A percentile compares a stretch with the other conserved stretches of the same genome.
Evolutionary conservation across 345 rosid genomes (phyloP).

Genomic region (Lenwebbia sp.): DNA sequence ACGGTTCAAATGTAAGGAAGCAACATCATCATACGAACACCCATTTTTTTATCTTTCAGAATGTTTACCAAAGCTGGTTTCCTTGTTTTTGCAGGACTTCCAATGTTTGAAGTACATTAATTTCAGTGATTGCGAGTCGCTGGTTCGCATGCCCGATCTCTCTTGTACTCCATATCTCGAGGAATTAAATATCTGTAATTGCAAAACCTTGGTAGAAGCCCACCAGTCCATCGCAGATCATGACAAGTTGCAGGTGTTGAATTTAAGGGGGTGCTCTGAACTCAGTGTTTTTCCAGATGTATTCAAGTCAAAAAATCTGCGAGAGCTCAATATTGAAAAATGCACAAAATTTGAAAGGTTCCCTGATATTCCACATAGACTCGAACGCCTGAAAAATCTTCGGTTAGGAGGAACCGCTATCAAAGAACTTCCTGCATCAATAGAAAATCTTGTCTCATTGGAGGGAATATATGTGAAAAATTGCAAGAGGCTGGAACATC

Average conservation of each 20-base stretch:
- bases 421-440: fast-evolving
- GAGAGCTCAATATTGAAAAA: fast-evolving
- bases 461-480: fast-evolving
- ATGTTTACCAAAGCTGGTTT: not conserved
- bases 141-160: fast-evolving
- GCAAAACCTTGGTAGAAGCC: not conserved
- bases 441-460: not conserved
- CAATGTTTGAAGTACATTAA: fast-evolving
- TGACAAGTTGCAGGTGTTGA: not conserved
- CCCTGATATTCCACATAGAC: not conserved
- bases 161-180: fast-evolving
- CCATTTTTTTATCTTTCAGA: not conserved
- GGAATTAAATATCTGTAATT: fast-evolving
- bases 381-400: fast-evolving
- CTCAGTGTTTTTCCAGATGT: not conserved
- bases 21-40: too few species aligned
- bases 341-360: not conserved
- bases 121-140: fast-evolving
- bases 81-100: fast-evolving
- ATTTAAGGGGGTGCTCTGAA: fast-evolving
- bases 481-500: fast-evolving
- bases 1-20: too few species aligned
- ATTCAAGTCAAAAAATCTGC: fast-evolving
- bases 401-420: fast-evolving
- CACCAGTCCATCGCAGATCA: fast-evolving